Evolutionary conservation across 1,284 basidiomycete genomes (phyloP).

Genomic region (Leccinum pachyderme): DNA sequence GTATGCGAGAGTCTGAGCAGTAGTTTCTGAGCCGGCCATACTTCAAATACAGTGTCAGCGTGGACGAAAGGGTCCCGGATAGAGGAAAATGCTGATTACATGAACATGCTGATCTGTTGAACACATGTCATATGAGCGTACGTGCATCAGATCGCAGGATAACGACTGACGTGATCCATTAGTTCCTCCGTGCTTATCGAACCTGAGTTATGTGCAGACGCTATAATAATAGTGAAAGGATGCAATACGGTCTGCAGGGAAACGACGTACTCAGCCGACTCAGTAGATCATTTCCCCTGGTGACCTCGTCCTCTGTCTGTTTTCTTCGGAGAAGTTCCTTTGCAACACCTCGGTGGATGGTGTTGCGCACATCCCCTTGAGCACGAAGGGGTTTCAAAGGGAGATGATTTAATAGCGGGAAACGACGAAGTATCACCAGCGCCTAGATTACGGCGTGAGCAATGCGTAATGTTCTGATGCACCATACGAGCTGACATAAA

Average conservation of each 20-base stretch:
- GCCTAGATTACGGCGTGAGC: background rate
- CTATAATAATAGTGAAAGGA: background rate
- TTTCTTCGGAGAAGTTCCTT: conserved; percentile 5
- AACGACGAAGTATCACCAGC: conserved; percentile 2
- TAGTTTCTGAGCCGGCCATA: conserved; percentile 9
- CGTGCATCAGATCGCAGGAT: background rate
- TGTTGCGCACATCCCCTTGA: conserved; percentile 5
- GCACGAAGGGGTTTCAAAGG: conserved; percentile 8
- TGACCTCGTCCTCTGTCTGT: background rate
- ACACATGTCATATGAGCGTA: background rate
- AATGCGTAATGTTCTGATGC: background rate
- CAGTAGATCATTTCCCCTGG: conserved; percentile 2
- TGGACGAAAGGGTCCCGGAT: background rate
- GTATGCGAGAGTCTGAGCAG: conserved; percentile 5
- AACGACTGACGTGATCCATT: conserved; percentile 6
- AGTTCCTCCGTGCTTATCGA: conserved; percentile 2
- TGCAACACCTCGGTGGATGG: conserved; percentile 5
- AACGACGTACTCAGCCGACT: conserved; percentile 1
- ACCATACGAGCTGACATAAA: conserved; percentile 2
- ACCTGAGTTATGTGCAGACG: conserved; percentile 4
- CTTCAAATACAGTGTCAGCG: conserved; percentile 1
- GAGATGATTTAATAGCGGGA: conserved; percentile 3
- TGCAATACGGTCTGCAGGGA: background rate
- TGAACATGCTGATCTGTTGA: conserved; percentile 10
- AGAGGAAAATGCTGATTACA: background rate